Evolutionary conservation across 495 filamentous ascomycete species (phyloP), one percentile per base, ranked within the genome.

Genomic region (Hyaloscypha bicolor): DNA sequence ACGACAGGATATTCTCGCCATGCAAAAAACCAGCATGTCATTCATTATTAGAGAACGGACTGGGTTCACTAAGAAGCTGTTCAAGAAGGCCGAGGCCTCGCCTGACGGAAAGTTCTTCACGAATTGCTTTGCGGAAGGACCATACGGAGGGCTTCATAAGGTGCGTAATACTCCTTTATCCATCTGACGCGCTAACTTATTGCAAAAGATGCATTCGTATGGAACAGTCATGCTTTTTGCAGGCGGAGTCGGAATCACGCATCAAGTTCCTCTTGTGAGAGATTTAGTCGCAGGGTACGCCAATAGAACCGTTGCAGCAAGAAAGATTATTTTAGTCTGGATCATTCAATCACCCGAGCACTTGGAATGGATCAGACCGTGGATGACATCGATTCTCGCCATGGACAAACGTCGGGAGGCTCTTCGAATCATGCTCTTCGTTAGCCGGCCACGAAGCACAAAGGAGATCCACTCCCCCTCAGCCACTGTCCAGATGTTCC

Each of bases 341-440:
- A 88, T 90, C 55, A 91, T 99, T 62, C 92, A 94, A 70, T 91
- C 83, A 51, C 91, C 90, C 30, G 94, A 97, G 63, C 90, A 93
- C 69, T 85, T 99, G 31, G 88, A 93, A 73, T 99, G 95, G 95
- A 92, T 97, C 52, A 86, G 91, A 8, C 87, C 90, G 9, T 99
- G 91, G 92, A 99, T 99, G 95, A 94, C 96, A 67, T 83, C 91
- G 74, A 94, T 98, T 67, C 84, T 99, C 42, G 86, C 86, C 3
- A 91, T 97, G 82, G 91, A 93, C 9, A 85, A 83, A 56, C 88
- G 95, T 0, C 86, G 93, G 31, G 92, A 97, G 31, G 85, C 94
- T 3, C 86, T 99, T 51, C 85, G 87, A 52, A 89, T 98, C 64
- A 87, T 93, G 81, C 81, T 98, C 5, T 99, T 97, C 74, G 90